Conservation (phyloP, 805 yeast genomes). For the Zygoascus bituminiphila region DNA sequence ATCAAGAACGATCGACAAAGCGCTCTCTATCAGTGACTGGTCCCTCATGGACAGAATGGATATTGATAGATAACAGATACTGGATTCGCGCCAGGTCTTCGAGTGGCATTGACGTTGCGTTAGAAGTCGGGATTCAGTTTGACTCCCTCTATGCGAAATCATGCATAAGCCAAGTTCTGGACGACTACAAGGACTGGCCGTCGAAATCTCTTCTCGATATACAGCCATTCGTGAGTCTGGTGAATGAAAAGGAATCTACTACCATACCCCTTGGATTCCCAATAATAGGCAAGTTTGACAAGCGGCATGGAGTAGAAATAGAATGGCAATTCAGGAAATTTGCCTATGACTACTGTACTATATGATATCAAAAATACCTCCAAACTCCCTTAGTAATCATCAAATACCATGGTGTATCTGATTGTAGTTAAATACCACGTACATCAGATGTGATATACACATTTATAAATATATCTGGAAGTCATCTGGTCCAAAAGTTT, state of each 20-base stretch:
- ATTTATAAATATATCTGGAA: no score
- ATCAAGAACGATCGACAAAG: not conserved
- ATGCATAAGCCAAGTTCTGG: not conserved
- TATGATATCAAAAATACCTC: no score
- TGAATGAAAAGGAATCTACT: not conserved
- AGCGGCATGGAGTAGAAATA: slow-evolving; percentile 8
- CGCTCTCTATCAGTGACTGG: not conserved
- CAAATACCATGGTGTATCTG: no score
- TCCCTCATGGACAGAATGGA: slow-evolving; percentile 16
- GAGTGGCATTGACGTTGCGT: not conserved
- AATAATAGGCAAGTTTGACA: slow-evolving; percentile 5
- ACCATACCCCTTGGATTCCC: slow-evolving; percentile 12
- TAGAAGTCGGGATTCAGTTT: not conserved
- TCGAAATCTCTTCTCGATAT: slow-evolving; percentile 1
- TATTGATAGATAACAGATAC: slow-evolving; percentile 14
- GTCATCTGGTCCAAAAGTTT: no score
- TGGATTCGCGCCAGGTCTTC: slow-evolving; percentile 8
- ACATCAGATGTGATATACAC: no score
- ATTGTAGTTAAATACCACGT: no score
- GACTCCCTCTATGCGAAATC: not conserved
- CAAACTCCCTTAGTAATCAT: no score
- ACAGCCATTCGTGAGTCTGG: slow-evolving; percentile 11
- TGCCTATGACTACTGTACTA: no score
- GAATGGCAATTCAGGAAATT: slow-evolving; percentile 11
- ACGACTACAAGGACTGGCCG: slow-evolving; percentile 1